Conservation (phyloP, 2,329 filamentous ascomycete genomes). For the Venturia aucupariae region DNA sequence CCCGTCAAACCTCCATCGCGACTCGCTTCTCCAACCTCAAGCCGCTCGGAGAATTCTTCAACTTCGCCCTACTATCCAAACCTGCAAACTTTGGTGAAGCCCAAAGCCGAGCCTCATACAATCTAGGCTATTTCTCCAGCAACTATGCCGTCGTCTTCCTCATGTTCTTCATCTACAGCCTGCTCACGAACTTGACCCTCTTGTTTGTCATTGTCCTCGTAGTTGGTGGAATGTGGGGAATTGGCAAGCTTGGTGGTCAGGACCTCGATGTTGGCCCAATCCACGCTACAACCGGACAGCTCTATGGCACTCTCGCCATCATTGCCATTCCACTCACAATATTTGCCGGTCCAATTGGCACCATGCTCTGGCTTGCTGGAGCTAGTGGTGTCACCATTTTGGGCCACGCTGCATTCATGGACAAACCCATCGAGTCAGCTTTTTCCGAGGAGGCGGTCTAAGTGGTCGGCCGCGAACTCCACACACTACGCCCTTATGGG, state of each 20-base stretch:
- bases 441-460: constrained; percentile 99
- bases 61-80: constrained; percentile 92
- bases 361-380: constrained; percentile 90
- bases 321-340: constrained; percentile 78
- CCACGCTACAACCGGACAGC: constrained; percentile 79
- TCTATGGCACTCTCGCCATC: constrained; percentile 81
- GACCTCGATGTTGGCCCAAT: constrained; percentile 81
- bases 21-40: constrained; percentile 86
- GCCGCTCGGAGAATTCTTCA: constrained; percentile 86
- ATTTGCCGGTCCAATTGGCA: constrained; percentile 73
- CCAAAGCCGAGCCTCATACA: constrained; percentile 93
- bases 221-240: constrained; percentile 77
- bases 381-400: constrained; percentile 89
- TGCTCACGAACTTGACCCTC: constrained; percentile 77
- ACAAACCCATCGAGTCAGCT: constrained; percentile 99
- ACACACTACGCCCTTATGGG: constrained; percentile 81
- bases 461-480: constrained; percentile 99
- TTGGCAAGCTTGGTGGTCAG: constrained; percentile 78
- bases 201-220: constrained; percentile 91
- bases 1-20: constrained; percentile 69
- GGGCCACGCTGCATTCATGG: constrained; percentile 90
- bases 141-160: constrained; percentile 93
- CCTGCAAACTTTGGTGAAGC: constrained; percentile 83
- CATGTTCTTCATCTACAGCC: constrained; percentile 91
- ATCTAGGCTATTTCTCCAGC: constrained; percentile 92